Percentiles rank a stretch among this genome's conserved stretches.
Conservation (phyloP, 2,329 filamentous ascomycete genomes). For the Aspergillus aculeatinus region DNA sequence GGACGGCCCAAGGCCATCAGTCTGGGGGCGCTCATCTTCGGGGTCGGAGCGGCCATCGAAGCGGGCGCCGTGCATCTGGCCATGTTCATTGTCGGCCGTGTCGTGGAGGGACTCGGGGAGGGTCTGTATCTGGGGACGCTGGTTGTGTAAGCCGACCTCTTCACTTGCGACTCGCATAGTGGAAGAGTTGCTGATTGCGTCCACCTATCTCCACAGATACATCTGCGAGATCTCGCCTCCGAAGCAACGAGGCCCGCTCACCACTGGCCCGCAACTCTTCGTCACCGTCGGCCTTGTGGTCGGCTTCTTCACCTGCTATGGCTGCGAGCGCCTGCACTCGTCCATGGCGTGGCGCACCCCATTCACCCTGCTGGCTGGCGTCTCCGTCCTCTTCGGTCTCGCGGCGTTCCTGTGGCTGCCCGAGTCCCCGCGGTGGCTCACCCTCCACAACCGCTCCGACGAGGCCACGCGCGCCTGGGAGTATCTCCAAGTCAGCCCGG, state of each 20-base stretch:
- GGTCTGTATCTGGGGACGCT: constrained; percentile 58
- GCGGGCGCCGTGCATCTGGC: constrained; percentile 47
- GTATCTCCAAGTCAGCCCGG: constrained; percentile 44
- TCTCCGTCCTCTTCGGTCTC: constrained; percentile 42
- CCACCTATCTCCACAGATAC: constrained; percentile 28
- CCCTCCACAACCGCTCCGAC: constrained; percentile 26
- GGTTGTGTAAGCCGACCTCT: constrained; percentile 41
- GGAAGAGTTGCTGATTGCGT: no score
- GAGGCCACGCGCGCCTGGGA: constrained; percentile 49
- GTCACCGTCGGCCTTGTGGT: constrained; percentile 51
- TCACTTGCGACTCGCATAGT: no score
- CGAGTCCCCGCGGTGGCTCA: constrained; percentile 59
- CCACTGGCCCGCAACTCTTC: constrained; percentile 55
- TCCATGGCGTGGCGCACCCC: constrained; percentile 59
- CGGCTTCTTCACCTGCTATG: constrained; percentile 64
- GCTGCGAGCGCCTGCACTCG: constrained; percentile 45
- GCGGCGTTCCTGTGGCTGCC: constrained; percentile 47
- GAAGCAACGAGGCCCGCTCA: constrained; percentile 50
- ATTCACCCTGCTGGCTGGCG: constrained; percentile 49
- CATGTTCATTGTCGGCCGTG: constrained; percentile 57
- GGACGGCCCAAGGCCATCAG: constrained; percentile 53
- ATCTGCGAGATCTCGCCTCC: constrained; percentile 62
- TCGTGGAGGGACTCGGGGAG: constrained; percentile 59
- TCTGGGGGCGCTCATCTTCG: constrained; percentile 55
- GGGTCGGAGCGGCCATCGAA: constrained; percentile 54